A percentile compares a stretch with the other conserved stretches of the same genome.
These are phyloP conservation scores for Xylaria arbuscula DNA, from an alignment of 2,329 filamentous ascomycete genomes.

Conservation along the genomic window DNA sequence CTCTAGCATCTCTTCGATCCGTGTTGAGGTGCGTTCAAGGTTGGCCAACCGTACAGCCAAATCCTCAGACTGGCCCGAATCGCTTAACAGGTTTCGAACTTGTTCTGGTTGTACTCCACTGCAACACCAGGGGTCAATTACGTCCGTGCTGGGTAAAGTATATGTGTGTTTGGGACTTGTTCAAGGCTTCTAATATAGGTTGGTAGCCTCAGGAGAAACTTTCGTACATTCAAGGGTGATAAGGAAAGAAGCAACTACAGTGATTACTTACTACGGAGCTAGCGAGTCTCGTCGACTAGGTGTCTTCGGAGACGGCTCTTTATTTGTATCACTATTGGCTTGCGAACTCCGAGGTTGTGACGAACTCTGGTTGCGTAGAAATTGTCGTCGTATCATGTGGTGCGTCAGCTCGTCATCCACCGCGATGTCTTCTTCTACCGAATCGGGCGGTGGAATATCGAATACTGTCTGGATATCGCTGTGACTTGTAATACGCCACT, in stretches of 20 bases:
- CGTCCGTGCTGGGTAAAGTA: background rate
- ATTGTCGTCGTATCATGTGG: slow-evolving; percentile 68
- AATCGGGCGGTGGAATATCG: slow-evolving; percentile 74
- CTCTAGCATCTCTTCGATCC: slow-evolving; percentile 61
- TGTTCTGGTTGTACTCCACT: slow-evolving; percentile 61
- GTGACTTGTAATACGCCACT: slow-evolving; percentile 75
- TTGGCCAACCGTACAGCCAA: slow-evolving; percentile 58
- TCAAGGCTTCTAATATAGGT: background rate
- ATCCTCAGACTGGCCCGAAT: slow-evolving; percentile 59
- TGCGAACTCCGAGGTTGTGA: slow-evolving; percentile 41
- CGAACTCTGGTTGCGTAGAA: slow-evolving; percentile 59
- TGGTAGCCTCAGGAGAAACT: background rate
- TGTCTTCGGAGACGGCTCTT: slow-evolving; percentile 44
- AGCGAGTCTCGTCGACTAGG: slow-evolving; percentile 66
- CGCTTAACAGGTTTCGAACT: slow-evolving; percentile 61
- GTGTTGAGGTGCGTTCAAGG: slow-evolving; percentile 62
- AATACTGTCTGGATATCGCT: slow-evolving; percentile 79
- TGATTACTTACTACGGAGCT: slow-evolving; percentile 53
- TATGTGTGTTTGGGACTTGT: background rate
- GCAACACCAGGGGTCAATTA: slow-evolving; percentile 10
- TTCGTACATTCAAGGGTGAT: background rate
- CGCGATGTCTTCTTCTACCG: slow-evolving; percentile 66
- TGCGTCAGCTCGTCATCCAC: slow-evolving; percentile 69
- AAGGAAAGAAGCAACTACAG: background rate
- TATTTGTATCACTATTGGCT: slow-evolving; percentile 26